phyloP scores from a whole-genome alignment of 306 rosid genomes.

The Quercus glauca region DNA sequence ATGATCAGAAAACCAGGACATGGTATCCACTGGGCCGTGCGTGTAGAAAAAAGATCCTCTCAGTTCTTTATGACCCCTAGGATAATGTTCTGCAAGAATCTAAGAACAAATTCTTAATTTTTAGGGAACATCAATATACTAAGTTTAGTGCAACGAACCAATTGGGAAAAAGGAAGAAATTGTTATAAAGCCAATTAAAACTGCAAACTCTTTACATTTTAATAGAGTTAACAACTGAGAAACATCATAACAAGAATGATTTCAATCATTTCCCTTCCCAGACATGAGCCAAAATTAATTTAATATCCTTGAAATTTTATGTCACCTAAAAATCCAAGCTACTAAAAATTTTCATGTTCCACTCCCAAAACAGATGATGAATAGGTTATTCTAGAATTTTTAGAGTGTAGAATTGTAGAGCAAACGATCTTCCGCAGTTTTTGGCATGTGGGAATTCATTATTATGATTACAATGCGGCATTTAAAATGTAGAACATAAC shows the following conservation, averaged over 20 bases:
- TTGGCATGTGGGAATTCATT: background rate
- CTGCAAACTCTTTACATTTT: background rate
- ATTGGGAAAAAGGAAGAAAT: background rate
- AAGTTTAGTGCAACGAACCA: background rate
- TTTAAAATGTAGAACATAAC: background rate
- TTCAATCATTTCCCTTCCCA: background rate
- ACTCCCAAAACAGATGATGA: background rate
- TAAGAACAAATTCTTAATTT: slow-evolving; percentile 37
- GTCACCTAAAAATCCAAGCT: background rate
- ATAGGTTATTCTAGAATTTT: background rate
- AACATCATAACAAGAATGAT: background rate
- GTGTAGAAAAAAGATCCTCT: slow-evolving; percentile 76
- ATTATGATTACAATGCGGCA: background rate
- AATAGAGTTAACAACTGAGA: background rate
- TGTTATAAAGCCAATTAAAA: background rate
- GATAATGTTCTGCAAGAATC: slow-evolving; percentile 92
- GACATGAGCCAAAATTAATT: background rate
- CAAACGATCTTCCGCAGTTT: background rate
- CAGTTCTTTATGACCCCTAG: slow-evolving; percentile 88
- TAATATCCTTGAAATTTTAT: background rate
- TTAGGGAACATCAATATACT: background rate
- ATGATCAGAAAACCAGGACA: slow-evolving; percentile 89
- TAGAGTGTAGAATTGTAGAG: background rate
- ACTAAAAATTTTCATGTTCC: background rate
- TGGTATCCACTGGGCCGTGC: slow-evolving; percentile 80